phyloP scores from a whole-genome alignment of 306 rosid genomes.

The Potentilla sterilis region DNA sequence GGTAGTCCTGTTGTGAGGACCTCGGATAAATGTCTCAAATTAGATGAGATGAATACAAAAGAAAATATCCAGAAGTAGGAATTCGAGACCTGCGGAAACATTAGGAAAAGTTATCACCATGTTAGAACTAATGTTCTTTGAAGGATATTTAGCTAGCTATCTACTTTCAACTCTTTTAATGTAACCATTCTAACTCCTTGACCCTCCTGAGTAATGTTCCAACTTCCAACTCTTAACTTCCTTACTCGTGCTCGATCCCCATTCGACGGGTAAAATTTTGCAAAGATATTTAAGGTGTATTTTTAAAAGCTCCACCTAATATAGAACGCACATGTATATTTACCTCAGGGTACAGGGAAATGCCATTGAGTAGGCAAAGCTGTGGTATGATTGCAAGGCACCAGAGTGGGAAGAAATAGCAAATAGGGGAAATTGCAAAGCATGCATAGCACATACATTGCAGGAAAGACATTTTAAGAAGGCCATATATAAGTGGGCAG shows the following conservation, averaged over 20 bases:
- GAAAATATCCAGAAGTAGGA: constrained; percentile 32
- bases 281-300: too few species aligned
- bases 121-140: not conserved
- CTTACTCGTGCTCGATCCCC: too few species aligned
- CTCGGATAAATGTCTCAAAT: constrained; percentile 37
- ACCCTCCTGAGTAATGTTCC: too few species aligned
- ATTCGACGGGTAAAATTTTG: too few species aligned
- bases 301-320: not conserved
- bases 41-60: constrained; percentile 41
- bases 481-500: constrained; percentile 55
- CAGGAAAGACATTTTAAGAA: constrained; percentile 40
- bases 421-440: constrained; percentile 39
- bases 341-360: constrained; percentile 70
- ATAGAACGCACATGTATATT: not conserved
- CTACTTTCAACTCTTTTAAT: too few species aligned
- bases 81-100: constrained; percentile 47
- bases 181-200: too few species aligned
- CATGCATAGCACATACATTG: constrained; percentile 51
- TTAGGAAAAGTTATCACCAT: not conserved
- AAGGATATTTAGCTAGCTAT: too few species aligned
- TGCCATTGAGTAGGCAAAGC: constrained; percentile 49
- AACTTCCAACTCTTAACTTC: too few species aligned
- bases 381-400: constrained; percentile 63
- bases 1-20: constrained; percentile 50
- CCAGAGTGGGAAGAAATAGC: constrained; percentile 46